A percentile compares a stretch with the other conserved stretches of the same genome.
Conservation (phyloP, 208 protist species). For the Crithidia sp. region DNA sequence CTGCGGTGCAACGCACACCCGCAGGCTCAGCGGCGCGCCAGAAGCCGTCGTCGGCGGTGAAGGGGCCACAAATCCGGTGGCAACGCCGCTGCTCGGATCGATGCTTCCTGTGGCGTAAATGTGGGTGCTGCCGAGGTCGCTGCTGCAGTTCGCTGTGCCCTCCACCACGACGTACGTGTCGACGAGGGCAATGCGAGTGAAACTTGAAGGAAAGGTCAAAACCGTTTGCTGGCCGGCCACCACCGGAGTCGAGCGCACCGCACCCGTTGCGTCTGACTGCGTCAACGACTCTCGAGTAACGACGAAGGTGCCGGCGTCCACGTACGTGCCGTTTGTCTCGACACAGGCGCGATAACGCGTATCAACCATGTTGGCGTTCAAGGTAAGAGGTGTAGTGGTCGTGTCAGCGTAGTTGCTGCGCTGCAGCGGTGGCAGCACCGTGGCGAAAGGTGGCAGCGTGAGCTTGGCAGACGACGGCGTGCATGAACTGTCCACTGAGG, state of each 20-base stretch:
- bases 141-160: constrained; percentile 1
- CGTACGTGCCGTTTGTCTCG: constrained; percentile 14
- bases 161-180: constrained; percentile 16
- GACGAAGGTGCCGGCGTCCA: constrained; percentile 9
- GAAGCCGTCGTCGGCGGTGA: not conserved
- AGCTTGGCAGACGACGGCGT: not conserved
- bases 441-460: constrained; percentile 1
- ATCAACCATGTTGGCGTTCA: constrained; percentile 22
- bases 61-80: constrained; percentile 33
- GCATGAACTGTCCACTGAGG: not conserved
- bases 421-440: constrained; percentile 4
- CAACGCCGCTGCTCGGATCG: constrained; percentile 15
- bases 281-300: constrained; percentile 1
- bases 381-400: constrained; percentile 4
- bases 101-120: constrained; percentile 7
- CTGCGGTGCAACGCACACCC: constrained; percentile 33
- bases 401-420: not conserved
- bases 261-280: not conserved
- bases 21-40: constrained; percentile 14
- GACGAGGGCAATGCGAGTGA: constrained; percentile 5
- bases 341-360: constrained; percentile 11
- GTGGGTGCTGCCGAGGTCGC: not conserved
- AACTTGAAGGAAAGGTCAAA: constrained; percentile 1
- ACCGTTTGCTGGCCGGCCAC: constrained; percentile 4
- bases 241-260: not conserved